Conservation (phyloP, 2,329 filamentous ascomycete genomes). For the Mycogone perniciosa region DNA sequence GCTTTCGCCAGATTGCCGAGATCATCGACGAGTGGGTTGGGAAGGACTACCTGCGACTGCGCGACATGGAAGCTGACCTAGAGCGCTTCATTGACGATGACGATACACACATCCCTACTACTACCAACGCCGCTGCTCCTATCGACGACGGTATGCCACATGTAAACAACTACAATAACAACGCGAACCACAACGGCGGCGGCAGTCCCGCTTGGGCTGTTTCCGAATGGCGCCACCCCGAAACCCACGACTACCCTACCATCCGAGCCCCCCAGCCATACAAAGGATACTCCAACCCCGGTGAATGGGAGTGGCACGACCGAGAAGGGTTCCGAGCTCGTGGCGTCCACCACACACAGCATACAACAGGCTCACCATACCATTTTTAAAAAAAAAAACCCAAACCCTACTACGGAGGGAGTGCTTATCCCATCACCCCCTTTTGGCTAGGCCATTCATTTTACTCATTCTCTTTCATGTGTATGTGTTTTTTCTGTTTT, state of each 20-base stretch:
- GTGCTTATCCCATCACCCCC: too few species aligned
- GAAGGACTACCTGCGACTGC: constrained; percentile 45
- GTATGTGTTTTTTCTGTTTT: too few species aligned
- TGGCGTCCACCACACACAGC: constrained; percentile 13
- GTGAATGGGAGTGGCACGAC: constrained; percentile 30
- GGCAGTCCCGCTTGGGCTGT: constrained; percentile 3
- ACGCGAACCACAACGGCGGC: background rate
- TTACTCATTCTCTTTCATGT: too few species aligned
- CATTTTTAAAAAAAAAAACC: constrained; percentile 19
- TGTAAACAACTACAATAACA: background rate
- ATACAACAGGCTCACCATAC: constrained; percentile 19
- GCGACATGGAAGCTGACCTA: constrained; percentile 57
- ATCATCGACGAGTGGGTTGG: constrained; percentile 59
- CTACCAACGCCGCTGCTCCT: background rate
- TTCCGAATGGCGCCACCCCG: constrained; percentile 3
- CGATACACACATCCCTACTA: background rate
- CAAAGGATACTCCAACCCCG: constrained; percentile 6
- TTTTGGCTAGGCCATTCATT: too few species aligned
- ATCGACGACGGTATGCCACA: background rate
- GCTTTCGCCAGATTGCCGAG: constrained; percentile 52
- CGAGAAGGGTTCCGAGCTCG: constrained; percentile 27
- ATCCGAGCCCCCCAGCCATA: constrained; percentile 9
- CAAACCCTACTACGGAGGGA: background rate
- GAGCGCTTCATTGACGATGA: constrained; percentile 40
- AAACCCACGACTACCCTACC: constrained; percentile 3